Conservation (phyloP, 1,284 basidiomycete genomes). For the Peniophora sp. region DNA sequence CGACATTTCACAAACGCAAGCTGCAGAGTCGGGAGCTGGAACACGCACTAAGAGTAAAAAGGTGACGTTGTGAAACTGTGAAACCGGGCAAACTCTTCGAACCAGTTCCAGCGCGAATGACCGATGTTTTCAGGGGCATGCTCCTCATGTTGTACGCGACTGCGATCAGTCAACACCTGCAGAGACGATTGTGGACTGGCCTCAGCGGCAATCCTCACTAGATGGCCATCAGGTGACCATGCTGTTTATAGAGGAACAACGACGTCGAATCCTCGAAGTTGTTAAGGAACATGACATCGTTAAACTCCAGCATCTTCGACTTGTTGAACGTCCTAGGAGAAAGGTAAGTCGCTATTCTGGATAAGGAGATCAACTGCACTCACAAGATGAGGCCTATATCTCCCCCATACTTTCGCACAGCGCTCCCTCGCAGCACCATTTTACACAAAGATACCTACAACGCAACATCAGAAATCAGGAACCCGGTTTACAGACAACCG, state of each 20-base stretch:
- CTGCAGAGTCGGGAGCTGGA: too few species aligned
- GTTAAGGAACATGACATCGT: slow-evolving; percentile 61
- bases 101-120: background rate
- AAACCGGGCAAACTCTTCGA: background rate
- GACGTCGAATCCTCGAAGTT: slow-evolving; percentile 19
- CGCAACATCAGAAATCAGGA: background rate
- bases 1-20: slow-evolving; percentile 17
- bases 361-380: slow-evolving; percentile 12
- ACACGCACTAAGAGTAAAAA: background rate
- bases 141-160: background rate
- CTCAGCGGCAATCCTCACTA: too few species aligned
- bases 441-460: slow-evolving; percentile 60
- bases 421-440: slow-evolving; percentile 42
- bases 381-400: slow-evolving; percentile 58
- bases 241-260: too few species aligned
- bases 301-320: slow-evolving; percentile 69
- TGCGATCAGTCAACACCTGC: background rate
- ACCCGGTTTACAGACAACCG: background rate
- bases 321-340: slow-evolving; percentile 57
- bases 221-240: too few species aligned
- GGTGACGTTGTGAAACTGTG: too few species aligned
- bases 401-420: slow-evolving; percentile 45
- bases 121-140: background rate
- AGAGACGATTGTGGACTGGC: too few species aligned
- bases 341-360: background rate